Evolutionary conservation across 805 yeast genomes (phyloP).

Genomic region (Pichia scutulata): DNA sequence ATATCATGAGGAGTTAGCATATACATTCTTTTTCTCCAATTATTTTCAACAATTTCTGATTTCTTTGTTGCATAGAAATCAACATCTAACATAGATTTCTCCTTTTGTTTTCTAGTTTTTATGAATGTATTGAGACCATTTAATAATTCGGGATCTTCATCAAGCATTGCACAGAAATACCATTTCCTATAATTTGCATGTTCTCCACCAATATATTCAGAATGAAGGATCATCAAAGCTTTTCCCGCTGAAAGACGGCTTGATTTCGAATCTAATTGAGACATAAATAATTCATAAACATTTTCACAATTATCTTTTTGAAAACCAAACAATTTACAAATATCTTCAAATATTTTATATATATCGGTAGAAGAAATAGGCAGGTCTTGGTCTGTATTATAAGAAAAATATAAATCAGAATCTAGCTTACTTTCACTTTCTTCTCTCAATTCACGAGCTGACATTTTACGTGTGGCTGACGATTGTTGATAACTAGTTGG

Average conservation of each 20-base stretch:
- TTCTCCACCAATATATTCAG: slow-evolving; percentile 90
- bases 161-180: slow-evolving; percentile 83
- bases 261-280: slow-evolving; percentile 78
- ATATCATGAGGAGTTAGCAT: slow-evolving; percentile 46
- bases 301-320: slow-evolving; percentile 72
- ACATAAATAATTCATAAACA: slow-evolving; percentile 75
- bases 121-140: slow-evolving; percentile 56
- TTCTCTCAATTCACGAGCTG: slow-evolving; percentile 1
- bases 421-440: slow-evolving; percentile 10
- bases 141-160: slow-evolving; percentile 55
- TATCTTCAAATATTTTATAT: slow-evolving; percentile 46
- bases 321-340: slow-evolving; percentile 70
- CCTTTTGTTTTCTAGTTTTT: slow-evolving; percentile 54
- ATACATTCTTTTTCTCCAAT: slow-evolving; percentile 67
- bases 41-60: slow-evolving; percentile 72
- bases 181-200: slow-evolving; percentile 82
- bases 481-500: background rate
- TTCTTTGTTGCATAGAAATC: slow-evolving; percentile 21
- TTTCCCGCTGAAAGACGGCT: slow-evolving; percentile 64
- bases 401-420: slow-evolving; percentile 44
- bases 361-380: slow-evolving; percentile 68
- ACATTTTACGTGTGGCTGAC: background rate
- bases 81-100: slow-evolving; percentile 27
- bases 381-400: slow-evolving; percentile 54
- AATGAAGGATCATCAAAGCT: slow-evolving; percentile 73